Base-by-base conservation (phyloP, 345 rosid genomes). In the Pelargonium nanum region DNA sequence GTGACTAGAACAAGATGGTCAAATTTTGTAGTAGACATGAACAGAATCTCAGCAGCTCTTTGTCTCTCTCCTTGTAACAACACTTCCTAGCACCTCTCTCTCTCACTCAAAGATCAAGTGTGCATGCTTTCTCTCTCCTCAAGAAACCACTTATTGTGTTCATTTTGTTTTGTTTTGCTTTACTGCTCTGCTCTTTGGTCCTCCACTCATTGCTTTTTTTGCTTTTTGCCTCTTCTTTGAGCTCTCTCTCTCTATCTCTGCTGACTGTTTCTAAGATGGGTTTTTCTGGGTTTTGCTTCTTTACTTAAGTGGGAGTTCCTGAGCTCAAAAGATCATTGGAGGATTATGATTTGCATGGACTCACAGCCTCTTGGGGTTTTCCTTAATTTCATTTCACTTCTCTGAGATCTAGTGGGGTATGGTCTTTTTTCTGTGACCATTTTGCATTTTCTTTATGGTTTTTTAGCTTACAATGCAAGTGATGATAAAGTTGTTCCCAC, bases 391-490 rank as follows among this genome's bases (percentile, higher is more conserved):
- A 45, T 24, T 56, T 64, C 74, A 72, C 78, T 75, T 63, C 73
- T 64, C 55, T 74, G 77, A 79, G 88, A 83, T 81, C 88, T 74
- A 53, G 72, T 73, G 62, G 83, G 83, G 83, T 82, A 74, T 74
- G 76, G 68, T 67, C 26, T 19, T 68, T 60, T 62, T 28, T 67
- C 6, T 51, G 28, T 23, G 12, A 21, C 52, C 15, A 25, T 30
- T 48, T 51, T 15, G 28, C 9, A 48, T 53, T 71, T 48, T 71
- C 3, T 26, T 9, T 4, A 32, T 55, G 6, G 62, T 78, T 70
- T 62, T 70, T 75, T 81, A 75, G 81, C 84, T 81, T 88, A 61
- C 71, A 85, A 76, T 83, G 86, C 83, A 85, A 85, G 96, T 79
- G 95, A 85, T 75, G 68, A 61, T 75, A 72, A 74, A 81, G 72